These are phyloP conservation scores for Erodium texanum DNA, from an alignment of 441 rosid species.

Conservation along the genomic window DNA sequence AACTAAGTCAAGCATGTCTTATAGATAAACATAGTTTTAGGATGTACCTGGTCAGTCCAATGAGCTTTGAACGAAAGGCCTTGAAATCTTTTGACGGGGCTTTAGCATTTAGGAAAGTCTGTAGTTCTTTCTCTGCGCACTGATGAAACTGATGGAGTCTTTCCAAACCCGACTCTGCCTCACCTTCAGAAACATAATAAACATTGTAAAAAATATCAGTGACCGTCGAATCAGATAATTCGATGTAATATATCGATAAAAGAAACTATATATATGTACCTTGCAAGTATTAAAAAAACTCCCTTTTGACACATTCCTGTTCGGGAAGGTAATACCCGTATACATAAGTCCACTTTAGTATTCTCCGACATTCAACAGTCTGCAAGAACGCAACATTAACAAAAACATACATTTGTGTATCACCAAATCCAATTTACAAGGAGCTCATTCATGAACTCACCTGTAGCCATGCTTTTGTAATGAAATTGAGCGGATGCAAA, in stretches of 20 bases:
- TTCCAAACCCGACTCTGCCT: conserved; percentile 72
- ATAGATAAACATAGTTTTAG: no score
- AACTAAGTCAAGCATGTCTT: no score
- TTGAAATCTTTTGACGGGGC: conserved; percentile 47
- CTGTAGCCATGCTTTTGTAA: conserved; percentile 96
- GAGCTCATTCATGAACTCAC: conserved; percentile 25
- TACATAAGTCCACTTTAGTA: conserved; percentile 97
- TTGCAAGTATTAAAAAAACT: conserved; percentile 89
- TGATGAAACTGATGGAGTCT: conserved; percentile 77
- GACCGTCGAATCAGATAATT: no score
- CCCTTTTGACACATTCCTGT: conserved; percentile 66
- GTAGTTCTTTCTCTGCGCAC: conserved; percentile 71
- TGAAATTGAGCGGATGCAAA: conserved; percentile 83
- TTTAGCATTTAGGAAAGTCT: conserved; percentile 36
- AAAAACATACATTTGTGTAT: neutral
- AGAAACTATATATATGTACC: conserved; percentile 36
- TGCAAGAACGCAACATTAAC: conserved; percentile 22
- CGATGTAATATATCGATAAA: no score
- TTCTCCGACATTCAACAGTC: conserved; percentile 93
- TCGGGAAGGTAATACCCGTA: conserved; percentile 90
- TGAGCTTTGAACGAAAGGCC: conserved; percentile 65
- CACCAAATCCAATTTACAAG: neutral
- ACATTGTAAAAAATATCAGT: no score
- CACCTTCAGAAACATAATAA: conserved; percentile 43
- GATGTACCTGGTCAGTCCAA: conserved; percentile 73